A percentile compares a stretch with the other conserved stretches of the same genome.
phyloP scores from a whole-genome alignment of 1,284 basidiomycete genomes.

The Tilletia indica region DNA sequence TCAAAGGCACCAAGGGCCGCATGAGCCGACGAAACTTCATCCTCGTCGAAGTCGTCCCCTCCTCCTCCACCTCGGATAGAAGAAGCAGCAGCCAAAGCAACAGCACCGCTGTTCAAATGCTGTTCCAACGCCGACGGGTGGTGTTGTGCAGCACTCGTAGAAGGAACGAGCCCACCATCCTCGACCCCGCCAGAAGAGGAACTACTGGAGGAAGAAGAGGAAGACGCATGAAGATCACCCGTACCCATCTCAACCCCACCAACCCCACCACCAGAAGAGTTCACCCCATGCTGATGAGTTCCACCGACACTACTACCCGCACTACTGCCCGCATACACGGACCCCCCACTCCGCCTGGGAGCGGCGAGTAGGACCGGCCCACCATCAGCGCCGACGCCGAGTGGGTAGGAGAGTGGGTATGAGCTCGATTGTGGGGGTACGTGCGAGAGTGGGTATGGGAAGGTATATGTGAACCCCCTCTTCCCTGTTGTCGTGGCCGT shows the following conservation, averaged over 20 bases:
- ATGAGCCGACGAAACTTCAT: not conserved
- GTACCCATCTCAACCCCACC: not conserved
- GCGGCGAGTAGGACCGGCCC: slow-evolving; percentile 45
- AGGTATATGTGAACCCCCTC: not conserved
- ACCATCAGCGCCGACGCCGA: slow-evolving; percentile 50
- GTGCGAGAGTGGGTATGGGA: slow-evolving; percentile 51
- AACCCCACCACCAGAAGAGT: too few relatives aligned
- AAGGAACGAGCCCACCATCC: not conserved
- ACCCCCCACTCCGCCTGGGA: slow-evolving; percentile 7
- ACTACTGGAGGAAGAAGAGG: not conserved
- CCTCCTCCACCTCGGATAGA: too few relatives aligned
- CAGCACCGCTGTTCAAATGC: too few relatives aligned
- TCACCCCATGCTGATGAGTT: too few relatives aligned
- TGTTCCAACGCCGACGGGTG: too few relatives aligned
- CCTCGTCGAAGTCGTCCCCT: slow-evolving; percentile 8
- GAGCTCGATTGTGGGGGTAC: slow-evolving; percentile 45
- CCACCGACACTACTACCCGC: slow-evolving; percentile 10
- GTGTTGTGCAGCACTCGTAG: too few relatives aligned
- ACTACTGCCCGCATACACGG: slow-evolving; percentile 20
- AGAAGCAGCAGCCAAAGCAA: too few relatives aligned
- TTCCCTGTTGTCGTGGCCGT: not conserved
- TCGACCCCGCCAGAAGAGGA: not conserved
- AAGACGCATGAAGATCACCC: not conserved
- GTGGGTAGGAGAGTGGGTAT: slow-evolving; percentile 53
- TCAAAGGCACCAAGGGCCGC: slow-evolving; percentile 51